These are phyloP conservation scores for Didymella keratinophila DNA, from an alignment of 2,329 filamentous ascomycete genomes.

Conservation along the genomic window DNA sequence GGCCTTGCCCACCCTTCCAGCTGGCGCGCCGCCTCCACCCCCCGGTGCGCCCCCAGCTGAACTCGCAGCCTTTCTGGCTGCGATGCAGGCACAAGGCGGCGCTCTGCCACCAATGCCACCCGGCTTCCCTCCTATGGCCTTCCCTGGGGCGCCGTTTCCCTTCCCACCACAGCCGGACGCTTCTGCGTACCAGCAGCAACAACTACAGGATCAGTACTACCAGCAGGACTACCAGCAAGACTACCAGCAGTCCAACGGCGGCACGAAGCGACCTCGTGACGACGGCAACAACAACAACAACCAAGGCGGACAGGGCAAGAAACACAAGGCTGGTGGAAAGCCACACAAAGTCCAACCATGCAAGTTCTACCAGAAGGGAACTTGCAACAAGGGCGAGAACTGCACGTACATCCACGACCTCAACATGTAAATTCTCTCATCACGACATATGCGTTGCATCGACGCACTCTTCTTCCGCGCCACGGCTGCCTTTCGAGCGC, in stretches of 20 bases:
- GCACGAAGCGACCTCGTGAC: conserved; percentile 49
- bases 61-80: conserved; percentile 34
- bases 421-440: conserved; percentile 21
- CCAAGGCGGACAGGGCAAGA: conserved; percentile 62
- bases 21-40: conserved; percentile 25
- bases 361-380: conserved; percentile 73
- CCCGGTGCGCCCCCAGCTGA: conserved; percentile 31
- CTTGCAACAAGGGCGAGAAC: conserved; percentile 75
- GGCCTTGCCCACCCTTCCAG: conserved; percentile 26
- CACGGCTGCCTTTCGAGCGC: background rate
- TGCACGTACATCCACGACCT: conserved; percentile 76
- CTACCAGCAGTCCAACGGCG: conserved; percentile 42
- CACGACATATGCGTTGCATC: background rate
- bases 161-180: conserved; percentile 26
- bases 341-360: conserved; percentile 61
- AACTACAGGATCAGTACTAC: conserved; percentile 19
- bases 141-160: conserved; percentile 23
- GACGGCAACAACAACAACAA: conserved; percentile 37
- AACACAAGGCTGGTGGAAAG: conserved; percentile 36
- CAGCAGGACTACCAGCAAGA: conserved; percentile 33
- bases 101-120: conserved; percentile 32
- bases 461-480: conserved; percentile 2
- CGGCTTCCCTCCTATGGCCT: conserved; percentile 27
- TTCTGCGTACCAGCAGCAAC: conserved; percentile 27
- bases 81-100: conserved; percentile 27